Evolutionary conservation across 805 yeast species (phyloP), one percentile per base, ranked within the genome.

Genomic region (Starmerella vitae): DNA sequence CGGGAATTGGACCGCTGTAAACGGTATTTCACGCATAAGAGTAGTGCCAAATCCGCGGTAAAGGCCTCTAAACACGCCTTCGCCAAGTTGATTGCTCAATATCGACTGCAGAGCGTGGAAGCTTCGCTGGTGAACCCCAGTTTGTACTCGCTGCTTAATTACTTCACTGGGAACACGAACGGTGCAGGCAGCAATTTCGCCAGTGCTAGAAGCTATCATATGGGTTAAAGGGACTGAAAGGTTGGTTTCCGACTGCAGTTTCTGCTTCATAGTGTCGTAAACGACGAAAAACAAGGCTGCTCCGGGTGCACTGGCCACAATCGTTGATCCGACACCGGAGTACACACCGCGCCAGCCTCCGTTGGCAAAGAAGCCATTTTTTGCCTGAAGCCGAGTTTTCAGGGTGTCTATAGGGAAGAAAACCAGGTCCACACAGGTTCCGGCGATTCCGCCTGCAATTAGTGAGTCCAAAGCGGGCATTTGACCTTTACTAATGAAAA

Each of bases 101-200:
- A 88, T 63, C 38, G 70, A 64, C 49, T 65, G 66, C 43, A 91
- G 68, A 12, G 94, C 80, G 34, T 72, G 72, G 58, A 67, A 66
- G 8, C 95, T 83, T 0, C 73, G 61, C 30, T 61, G 57, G 51
- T 66, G 64, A 35, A 65, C 67, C 30, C 74, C 63, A 0, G 94
- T 74, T 58, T 91, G 99, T 0, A 97, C 81, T 42, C 96, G 67
- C 61, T 91, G 98, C 60, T 91, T 91, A 51, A 91, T 75, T 20
- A 91, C 93, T 56, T 91, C 99, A 0, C 94, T 93, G 0, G 99
- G 99, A 0, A 91, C 99, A 42, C 99, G 67, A 1, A 91, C 91
- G 42, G 78, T 60, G 58, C 99, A 91, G 0, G 98, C 98, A 1
- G 91, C 78, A 13, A 85, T 66, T 55, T 91, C 99, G 41, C 98